A percentile compares a stretch with the other conserved stretches of the same genome.
Evolutionary conservation across 192 early-diverging fungal species (phyloP).

Genomic region (Rhizoclosmatium globosum): DNA sequence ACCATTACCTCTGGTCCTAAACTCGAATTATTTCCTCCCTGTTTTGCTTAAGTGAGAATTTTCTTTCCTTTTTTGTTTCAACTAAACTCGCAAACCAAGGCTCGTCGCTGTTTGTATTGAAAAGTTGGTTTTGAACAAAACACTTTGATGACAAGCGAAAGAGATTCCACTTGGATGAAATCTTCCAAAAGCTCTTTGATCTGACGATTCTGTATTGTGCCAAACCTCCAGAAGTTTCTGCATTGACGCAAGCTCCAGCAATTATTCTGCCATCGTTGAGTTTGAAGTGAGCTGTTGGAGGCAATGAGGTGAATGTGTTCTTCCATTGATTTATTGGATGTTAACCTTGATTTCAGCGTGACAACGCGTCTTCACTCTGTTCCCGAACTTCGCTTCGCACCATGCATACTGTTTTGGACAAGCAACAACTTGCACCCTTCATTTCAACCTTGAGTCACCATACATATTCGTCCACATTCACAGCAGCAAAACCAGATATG

Average conservation of each 20-base stretch:
- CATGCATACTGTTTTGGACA: constrained; percentile 68
- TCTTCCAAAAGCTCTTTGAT: constrained; percentile 40
- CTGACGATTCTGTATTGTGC: neutral
- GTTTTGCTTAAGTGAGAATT: too few relatives aligned
- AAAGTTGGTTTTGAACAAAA: constrained; percentile 51
- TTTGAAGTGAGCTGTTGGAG: constrained; percentile 46
- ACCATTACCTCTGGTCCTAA: constrained; percentile 55
- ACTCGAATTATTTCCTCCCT: constrained; percentile 69
- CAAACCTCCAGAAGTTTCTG: neutral
- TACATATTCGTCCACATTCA: too few relatives aligned
- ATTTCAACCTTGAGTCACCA: too few relatives aligned
- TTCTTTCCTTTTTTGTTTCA: too few relatives aligned
- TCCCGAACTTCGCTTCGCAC: constrained; percentile 54
- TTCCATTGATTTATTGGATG: too few relatives aligned
- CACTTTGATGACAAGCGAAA: constrained; percentile 70
- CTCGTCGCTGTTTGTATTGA: constrained; percentile 63
- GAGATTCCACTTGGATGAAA: constrained; percentile 49
- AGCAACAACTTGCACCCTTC: constrained; percentile 80
- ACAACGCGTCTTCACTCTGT: neutral
- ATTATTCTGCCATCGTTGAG: neutral
- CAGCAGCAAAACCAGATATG: too few relatives aligned
- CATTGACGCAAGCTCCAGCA: neutral
- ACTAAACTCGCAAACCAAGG: constrained; percentile 35
- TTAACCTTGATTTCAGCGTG: too few relatives aligned
- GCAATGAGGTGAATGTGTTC: too few relatives aligned